phyloP scores from a whole-genome alignment of 257 asterid genomes.

The Nyctanthes arbortristis region DNA sequence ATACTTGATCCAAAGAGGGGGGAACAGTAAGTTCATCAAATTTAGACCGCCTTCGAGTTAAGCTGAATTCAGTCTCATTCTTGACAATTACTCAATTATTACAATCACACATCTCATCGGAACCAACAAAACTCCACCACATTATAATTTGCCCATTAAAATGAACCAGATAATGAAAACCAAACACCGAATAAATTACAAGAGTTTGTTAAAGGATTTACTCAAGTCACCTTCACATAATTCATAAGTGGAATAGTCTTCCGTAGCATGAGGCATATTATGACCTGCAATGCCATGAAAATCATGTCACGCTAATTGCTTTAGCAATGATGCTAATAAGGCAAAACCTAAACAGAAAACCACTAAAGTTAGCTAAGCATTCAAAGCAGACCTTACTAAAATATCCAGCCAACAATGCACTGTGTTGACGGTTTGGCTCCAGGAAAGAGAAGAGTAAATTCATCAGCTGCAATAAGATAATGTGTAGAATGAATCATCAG shows the following conservation, averaged over 20 bases:
- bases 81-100: too few relatives aligned
- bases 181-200: constrained; percentile 14
- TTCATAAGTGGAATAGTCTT: constrained; percentile 84
- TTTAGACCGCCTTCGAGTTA: background rate
- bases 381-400: constrained; percentile 78
- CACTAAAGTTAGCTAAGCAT: constrained; percentile 15
- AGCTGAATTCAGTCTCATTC: too few relatives aligned
- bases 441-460: constrained; percentile 87
- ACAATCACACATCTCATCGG: too few relatives aligned
- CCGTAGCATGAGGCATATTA: constrained; percentile 88
- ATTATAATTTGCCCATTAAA: too few relatives aligned
- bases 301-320: constrained; percentile 29
- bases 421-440: constrained; percentile 84
- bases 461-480: constrained; percentile 74
- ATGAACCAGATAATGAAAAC: background rate
- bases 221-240: constrained; percentile 74
- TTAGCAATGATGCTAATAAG: constrained; percentile 16
- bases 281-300: constrained; percentile 63
- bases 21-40: background rate
- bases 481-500: constrained; percentile 22
- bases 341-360: constrained; percentile 16
- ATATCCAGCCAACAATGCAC: constrained; percentile 92
- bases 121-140: too few relatives aligned
- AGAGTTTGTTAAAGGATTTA: background rate
- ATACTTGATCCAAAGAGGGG: background rate